Percentiles rank a stretch among this genome's conserved stretches.
Conservation (phyloP, 2,329 filamentous ascomycete species). For the Colletotrichum horii region DNA sequence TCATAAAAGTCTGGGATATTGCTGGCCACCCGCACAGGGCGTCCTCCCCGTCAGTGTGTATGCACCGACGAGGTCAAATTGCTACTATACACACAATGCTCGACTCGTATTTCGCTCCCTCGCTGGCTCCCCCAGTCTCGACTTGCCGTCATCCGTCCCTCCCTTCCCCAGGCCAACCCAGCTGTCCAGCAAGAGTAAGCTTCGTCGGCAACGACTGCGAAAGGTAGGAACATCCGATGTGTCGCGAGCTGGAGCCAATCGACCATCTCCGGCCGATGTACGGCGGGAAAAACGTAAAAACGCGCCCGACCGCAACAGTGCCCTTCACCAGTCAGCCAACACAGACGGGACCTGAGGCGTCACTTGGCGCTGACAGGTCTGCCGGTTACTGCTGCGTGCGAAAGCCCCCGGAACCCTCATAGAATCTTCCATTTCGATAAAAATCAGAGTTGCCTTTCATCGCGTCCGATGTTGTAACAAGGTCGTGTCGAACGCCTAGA, state of each 20-base stretch:
- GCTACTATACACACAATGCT: neutral
- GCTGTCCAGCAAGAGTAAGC: neutral
- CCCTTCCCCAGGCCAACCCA: neutral
- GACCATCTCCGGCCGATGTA: neutral
- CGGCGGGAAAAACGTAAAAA: neutral
- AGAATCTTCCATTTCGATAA: constrained; percentile 39
- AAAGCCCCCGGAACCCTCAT: neutral
- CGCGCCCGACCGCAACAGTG: neutral
- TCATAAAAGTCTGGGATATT: neutral
- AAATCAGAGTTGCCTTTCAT: constrained; percentile 94
- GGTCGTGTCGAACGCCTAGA: constrained; percentile 99
- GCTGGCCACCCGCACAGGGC: constrained; percentile 1
- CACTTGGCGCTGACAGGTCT: constrained; percentile 7
- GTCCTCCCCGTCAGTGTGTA: neutral
- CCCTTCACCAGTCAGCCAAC: neutral
- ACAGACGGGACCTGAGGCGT: neutral
- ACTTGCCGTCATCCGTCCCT: neutral
- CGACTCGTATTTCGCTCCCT: neutral
- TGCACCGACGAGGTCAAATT: neutral
- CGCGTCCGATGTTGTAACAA: constrained; percentile 98
- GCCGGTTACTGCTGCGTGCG: neutral
- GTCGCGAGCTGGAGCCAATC: neutral
- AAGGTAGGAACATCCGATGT: neutral
- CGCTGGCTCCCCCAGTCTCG: neutral
- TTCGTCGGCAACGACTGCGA: neutral